Percentiles rank a stretch among this genome's conserved stretches.
Conservation (phyloP, 768 basidiomycete genomes). For the Collybia sp. region DNA sequence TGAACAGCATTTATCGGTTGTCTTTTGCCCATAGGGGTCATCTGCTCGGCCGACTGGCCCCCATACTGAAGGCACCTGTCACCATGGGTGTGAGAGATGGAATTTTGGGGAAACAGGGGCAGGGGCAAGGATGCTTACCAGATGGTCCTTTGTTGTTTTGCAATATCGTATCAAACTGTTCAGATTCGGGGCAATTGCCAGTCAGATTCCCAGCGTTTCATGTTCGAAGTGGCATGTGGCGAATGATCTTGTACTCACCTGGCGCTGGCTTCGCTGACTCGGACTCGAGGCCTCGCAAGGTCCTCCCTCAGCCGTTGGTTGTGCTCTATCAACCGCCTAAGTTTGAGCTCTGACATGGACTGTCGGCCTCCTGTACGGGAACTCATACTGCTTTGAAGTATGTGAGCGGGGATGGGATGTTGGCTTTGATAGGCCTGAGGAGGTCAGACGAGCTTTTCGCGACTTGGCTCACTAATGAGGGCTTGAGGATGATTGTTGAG, state of each 20-base stretch:
- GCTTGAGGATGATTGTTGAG: too few species aligned
- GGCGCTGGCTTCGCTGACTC: slow-evolving; percentile 88
- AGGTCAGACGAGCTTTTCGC: too few species aligned
- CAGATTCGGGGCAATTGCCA: slow-evolving; percentile 4
- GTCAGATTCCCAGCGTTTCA: slow-evolving; percentile 6
- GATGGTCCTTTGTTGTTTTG: slow-evolving; percentile 88
- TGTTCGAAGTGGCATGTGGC: neutral
- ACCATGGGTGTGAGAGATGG: slow-evolving; percentile 5
- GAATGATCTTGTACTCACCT: slow-evolving; percentile 47
- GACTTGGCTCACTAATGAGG: too few species aligned
- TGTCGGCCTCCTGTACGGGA: slow-evolving; percentile 62
- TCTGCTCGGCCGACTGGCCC: slow-evolving; percentile 89
- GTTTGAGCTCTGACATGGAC: slow-evolving; percentile 98
- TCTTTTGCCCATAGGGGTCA: slow-evolving; percentile 85
- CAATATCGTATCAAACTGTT: slow-evolving; percentile 88
- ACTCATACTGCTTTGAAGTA: slow-evolving; percentile 35
- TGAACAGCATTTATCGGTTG: slow-evolving; percentile 50
- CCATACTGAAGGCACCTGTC: slow-evolving; percentile 93
- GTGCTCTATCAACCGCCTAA: slow-evolving; percentile 89
- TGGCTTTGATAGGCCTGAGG: too few species aligned
- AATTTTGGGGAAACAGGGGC: neutral
- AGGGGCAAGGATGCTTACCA: slow-evolving; percentile 21
- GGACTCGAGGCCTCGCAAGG: slow-evolving; percentile 80
- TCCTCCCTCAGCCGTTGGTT: slow-evolving; percentile 91
- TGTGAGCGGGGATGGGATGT: too few species aligned